These are phyloP conservation scores for Coleophoma crateriformis DNA, from an alignment of 2,329 filamentous ascomycete species.

Conservation along the genomic window DNA sequence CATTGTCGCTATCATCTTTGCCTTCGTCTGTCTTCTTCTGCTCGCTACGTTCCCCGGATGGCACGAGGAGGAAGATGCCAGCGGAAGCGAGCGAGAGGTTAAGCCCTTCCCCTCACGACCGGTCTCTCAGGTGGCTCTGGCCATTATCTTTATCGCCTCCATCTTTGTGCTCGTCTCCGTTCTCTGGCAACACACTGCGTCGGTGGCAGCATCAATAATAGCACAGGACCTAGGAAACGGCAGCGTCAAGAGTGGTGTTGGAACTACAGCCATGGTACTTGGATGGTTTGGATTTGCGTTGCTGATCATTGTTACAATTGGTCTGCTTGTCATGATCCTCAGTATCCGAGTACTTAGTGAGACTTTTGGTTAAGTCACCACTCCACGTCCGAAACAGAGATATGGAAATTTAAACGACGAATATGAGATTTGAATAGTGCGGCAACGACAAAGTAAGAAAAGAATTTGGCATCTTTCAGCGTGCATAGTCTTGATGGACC, in stretches of 20 bases:
- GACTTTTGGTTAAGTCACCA: constrained; percentile 23
- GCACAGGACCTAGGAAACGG: constrained; percentile 91
- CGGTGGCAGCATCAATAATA: constrained; percentile 89
- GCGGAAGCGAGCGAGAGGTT: constrained; percentile 81
- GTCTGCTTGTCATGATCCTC: constrained; percentile 91
- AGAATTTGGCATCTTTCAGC: constrained; percentile 15
- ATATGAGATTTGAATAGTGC: too few species aligned
- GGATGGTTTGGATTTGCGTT: constrained; percentile 96
- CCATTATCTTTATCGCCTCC: constrained; percentile 78
- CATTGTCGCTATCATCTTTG: constrained; percentile 96
- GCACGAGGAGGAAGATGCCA: constrained; percentile 82
- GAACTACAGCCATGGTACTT: constrained; percentile 92
- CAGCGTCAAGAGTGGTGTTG: constrained; percentile 78
- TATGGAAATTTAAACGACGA: too few species aligned
- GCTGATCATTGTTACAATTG: constrained; percentile 92
- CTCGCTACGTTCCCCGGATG: constrained; percentile 96
- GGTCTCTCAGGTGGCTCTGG: constrained; percentile 87
- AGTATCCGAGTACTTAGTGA: constrained; percentile 78
- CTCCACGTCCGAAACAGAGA: too few species aligned
- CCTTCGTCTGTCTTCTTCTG: constrained; percentile 91
- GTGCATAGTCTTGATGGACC: constrained; percentile 15
- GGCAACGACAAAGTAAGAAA: not conserved
- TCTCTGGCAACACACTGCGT: constrained; percentile 91
- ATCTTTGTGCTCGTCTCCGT: constrained; percentile 71
- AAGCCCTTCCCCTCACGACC: constrained; percentile 90